Percentiles rank a stretch among this genome's conserved stretches.
Evolutionary conservation across 805 yeast species (phyloP).

Genomic region (Phaffomyces opuntiae): DNA sequence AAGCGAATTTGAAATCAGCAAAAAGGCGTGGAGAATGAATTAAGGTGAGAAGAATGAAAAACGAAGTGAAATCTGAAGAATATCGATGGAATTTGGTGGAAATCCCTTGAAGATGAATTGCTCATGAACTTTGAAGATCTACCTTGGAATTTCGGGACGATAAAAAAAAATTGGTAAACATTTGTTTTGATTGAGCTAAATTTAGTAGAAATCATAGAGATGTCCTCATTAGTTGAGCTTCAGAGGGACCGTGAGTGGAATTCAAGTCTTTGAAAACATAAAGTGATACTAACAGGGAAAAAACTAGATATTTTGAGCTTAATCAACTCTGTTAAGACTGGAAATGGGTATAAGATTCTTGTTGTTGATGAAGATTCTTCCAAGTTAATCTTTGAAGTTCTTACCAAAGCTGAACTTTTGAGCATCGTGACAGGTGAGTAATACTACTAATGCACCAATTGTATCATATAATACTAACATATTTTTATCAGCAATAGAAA

Average conservation of each 20-base stretch:
- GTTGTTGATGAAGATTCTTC: constrained; percentile 54
- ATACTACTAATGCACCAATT: neutral
- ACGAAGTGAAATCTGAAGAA: neutral
- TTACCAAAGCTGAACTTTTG: constrained; percentile 42
- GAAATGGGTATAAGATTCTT: constrained; percentile 40
- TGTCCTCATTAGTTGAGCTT: constrained; percentile 33
- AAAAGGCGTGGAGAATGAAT: too few species aligned
- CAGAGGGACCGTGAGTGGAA: constrained; percentile 26
- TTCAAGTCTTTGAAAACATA: neutral
- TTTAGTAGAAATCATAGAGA: constrained; percentile 3
- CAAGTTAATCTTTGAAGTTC: constrained; percentile 37
- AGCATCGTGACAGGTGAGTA: constrained; percentile 39
- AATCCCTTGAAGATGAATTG: too few species aligned
- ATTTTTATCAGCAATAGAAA: constrained; percentile 43
- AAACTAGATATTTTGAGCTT: constrained; percentile 26
- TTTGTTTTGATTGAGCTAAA: neutral
- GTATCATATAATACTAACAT: neutral
- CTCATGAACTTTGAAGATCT: too few species aligned
- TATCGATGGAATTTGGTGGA: too few species aligned
- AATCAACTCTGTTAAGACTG: constrained; percentile 36
- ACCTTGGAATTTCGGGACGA: neutral
- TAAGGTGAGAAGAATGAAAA: too few species aligned
- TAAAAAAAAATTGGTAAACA: neutral
- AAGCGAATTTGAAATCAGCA: too few species aligned
- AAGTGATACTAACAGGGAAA: neutral